Base-by-base conservation (phyloP, 208 protist genomes). In the Leishmania tropica region DNA sequence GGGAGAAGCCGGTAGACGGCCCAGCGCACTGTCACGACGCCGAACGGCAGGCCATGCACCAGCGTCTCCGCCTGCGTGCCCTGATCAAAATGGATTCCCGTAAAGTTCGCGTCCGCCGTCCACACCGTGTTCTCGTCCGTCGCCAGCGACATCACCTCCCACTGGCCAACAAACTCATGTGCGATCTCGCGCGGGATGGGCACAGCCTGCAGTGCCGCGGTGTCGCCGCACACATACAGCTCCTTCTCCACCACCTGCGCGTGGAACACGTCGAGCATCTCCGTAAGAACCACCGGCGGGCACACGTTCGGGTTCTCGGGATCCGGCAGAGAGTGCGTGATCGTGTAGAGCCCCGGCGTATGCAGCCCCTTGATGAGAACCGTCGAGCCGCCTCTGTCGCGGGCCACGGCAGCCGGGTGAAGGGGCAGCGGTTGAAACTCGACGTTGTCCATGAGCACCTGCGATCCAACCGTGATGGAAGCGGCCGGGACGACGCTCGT, bases 21-120 rank as follows among this genome's bases (percentile, higher is more conserved):
- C 94, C 94, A 97, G 24, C 94, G 92, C 51, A 97, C 83, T 60
- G 90, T 96, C 58, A 97, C 83, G 40, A 97, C 89, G 42, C 94
- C 94, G 83, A 97, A 97, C n/a, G 93, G 93, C 54, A 97, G 85
- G 17, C 90, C 90, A 48, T 86, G 83, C 79, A 97, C 90, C 3
- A 92, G 68, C 45, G 93, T 96, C 72, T 89, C 83, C 15, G 88
- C 77, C 31, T 77, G 86, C 60, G 62, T 77, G 73, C 78, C 88
- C 67, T 81, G 83, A 51, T 96, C 88, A 70, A 97, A 94, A 31
- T 62, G 80, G 53, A 97, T 89, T 35, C 94, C 90, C 0, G 87
- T 89, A 78, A 97, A 90, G 83, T 92, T 93, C 51, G 75, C 75
- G 1, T 87, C 87, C 5, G 64, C 76, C 17, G 89, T 95, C 88